Evolutionary conservation across 768 basidiomycete genomes (phyloP).

Genomic region (Collybiopsis luxurians): DNA sequence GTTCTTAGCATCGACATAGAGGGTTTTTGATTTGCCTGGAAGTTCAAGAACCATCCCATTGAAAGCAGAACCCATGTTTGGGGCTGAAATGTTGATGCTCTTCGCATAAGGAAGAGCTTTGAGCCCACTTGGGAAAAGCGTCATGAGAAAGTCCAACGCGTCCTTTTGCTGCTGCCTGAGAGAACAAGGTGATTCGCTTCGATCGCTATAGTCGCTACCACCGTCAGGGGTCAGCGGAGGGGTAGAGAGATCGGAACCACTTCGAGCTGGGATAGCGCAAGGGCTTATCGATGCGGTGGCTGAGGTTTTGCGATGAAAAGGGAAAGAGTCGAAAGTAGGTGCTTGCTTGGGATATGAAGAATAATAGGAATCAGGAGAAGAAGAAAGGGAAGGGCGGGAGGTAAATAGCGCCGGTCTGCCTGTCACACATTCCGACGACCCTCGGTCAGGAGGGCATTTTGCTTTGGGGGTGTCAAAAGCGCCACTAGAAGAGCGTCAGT

Average conservation of each 20-base stretch:
- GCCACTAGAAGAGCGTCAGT: conserved; percentile 57
- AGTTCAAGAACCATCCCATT: conserved; percentile 78
- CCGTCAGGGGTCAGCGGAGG: conserved; percentile 80
- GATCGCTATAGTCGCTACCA: conserved; percentile 41
- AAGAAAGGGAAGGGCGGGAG: conserved; percentile 38
- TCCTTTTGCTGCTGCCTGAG: conserved; percentile 48
- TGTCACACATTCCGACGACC: conserved; percentile 97
- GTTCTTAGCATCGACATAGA: conserved; percentile 85
- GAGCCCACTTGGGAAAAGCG: conserved; percentile 74
- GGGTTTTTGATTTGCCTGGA: conserved; percentile 66
- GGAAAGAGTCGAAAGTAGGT: conserved; percentile 12
- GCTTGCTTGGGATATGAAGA: conserved; percentile 14
- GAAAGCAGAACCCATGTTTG: conserved; percentile 66
- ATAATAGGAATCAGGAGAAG: conserved; percentile 25
- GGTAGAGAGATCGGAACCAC: conserved; percentile 50
- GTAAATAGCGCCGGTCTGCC: conserved; percentile 74
- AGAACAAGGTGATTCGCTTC: conserved; percentile 34
- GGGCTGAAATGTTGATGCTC: conserved; percentile 70
- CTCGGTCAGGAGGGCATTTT: conserved; percentile 95
- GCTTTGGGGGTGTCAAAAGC: conserved; percentile 89
- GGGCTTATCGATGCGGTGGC: conserved; percentile 28
- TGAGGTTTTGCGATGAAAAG: conserved; percentile 9
- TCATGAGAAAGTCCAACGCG: conserved; percentile 76
- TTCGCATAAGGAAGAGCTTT: conserved; percentile 69
- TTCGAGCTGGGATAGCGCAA: conserved; percentile 39